These are phyloP conservation scores for Trichophyton benhamiae DNA, from an alignment of 2,329 filamentous ascomycete genomes.

Conservation along the genomic window DNA sequence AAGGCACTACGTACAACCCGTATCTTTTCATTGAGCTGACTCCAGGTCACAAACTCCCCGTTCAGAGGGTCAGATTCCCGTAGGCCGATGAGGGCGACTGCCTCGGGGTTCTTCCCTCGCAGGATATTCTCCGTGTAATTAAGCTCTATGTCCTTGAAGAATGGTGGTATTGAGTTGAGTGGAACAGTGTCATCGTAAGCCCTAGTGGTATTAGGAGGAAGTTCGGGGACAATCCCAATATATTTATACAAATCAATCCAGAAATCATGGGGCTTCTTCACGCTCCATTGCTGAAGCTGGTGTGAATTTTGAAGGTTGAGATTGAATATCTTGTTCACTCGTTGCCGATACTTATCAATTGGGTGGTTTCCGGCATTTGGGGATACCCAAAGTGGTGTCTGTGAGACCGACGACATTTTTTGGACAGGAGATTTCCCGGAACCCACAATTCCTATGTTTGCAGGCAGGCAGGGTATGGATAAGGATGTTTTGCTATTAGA, in stretches of 20 bases:
- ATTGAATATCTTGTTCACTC: slow-evolving; percentile 12
- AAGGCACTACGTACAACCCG: slow-evolving; percentile 28
- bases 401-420: background rate
- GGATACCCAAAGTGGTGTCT: slow-evolving; percentile 12
- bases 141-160: slow-evolving; percentile 27
- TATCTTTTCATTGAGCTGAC: slow-evolving; percentile 28
- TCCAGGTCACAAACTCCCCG: slow-evolving; percentile 31
- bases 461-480: too few species aligned
- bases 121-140: slow-evolving; percentile 35
- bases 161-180: slow-evolving; percentile 28
- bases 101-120: slow-evolving; percentile 24
- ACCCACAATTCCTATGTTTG: background rate
- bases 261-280: slow-evolving; percentile 30
- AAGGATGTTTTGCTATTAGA: background rate
- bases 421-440: background rate
- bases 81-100: slow-evolving; percentile 30
- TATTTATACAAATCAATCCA: slow-evolving; percentile 34
- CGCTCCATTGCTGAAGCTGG: slow-evolving; percentile 31
- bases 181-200: slow-evolving; percentile 29
- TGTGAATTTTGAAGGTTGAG: slow-evolving; percentile 17
- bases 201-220: slow-evolving; percentile 22
- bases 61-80: slow-evolving; percentile 28
- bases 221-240: slow-evolving; percentile 24
- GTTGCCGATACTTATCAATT: slow-evolving; percentile 13
- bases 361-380: slow-evolving; percentile 11